phyloP scores from a whole-genome alignment of 2,329 filamentous ascomycete genomes.

The Claviceps sp. region DNA sequence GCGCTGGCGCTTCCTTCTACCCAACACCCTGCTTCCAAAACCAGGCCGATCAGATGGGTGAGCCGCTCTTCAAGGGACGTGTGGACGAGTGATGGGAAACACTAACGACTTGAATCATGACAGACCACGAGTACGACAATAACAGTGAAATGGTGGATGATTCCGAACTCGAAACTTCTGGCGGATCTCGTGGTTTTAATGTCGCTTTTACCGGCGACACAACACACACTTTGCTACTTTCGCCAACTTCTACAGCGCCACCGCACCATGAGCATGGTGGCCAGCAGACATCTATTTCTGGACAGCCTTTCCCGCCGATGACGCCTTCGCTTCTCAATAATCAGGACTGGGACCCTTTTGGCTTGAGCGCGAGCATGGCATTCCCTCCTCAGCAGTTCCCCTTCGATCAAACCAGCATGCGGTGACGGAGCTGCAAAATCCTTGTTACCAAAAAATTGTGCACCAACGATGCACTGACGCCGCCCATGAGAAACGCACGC shows the following conservation, averaged over 20 bases:
- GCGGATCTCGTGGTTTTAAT: conserved; percentile 52
- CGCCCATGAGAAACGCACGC: background rate
- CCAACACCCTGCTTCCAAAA: conserved; percentile 74
- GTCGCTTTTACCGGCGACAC: conserved; percentile 36
- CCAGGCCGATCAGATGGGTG: conserved; percentile 92
- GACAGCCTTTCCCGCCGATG: conserved; percentile 44
- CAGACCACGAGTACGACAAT: conserved; percentile 95
- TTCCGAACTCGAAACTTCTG: conserved; percentile 54
- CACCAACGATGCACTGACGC: background rate
- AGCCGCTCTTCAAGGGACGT: conserved; percentile 35
- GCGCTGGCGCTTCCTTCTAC: conserved; percentile 49
- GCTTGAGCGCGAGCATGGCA: conserved; percentile 86
- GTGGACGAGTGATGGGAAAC: conserved; percentile 38
- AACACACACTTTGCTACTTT: conserved; percentile 29
- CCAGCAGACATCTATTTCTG: conserved; percentile 18
- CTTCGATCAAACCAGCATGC: conserved; percentile 50
- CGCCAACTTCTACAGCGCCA: conserved; percentile 25
- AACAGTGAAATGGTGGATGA: conserved; percentile 83
- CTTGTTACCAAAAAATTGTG: background rate
- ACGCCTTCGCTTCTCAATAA: conserved; percentile 60
- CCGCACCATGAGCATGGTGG: conserved; percentile 22
- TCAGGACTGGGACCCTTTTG: conserved; percentile 87
- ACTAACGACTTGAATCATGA: conserved; percentile 42
- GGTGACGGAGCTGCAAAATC: conserved; percentile 15
- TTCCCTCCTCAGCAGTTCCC: conserved; percentile 76